Evolutionary conservation across 176 grass and related monocot genomes (phyloP).

Genomic region (Leersia perrieri): DNA sequence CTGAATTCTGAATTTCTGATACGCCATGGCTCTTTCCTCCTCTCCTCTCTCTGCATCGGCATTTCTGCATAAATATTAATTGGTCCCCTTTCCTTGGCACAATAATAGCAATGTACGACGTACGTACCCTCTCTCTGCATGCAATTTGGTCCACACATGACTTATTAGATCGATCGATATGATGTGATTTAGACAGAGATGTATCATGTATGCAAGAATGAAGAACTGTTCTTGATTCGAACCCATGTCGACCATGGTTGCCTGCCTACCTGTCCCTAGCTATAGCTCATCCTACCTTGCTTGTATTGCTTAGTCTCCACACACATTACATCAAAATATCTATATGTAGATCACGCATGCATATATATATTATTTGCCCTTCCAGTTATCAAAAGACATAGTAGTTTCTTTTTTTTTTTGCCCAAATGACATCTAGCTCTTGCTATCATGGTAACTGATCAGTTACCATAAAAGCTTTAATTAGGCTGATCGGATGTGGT

Average conservation of each 20-base stretch:
- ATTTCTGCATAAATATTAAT: not conserved
- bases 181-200: not conserved
- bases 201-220: not conserved
- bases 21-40: not conserved
- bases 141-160: constrained; percentile 9
- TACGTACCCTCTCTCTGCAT: constrained; percentile 8
- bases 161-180: not conserved
- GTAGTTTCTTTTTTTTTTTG: no score
- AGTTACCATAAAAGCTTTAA: not conserved
- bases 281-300: not conserved
- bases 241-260: not conserved
- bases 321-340: not conserved
- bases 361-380: no score
- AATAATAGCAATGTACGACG: constrained; percentile 60
- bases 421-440: not conserved
- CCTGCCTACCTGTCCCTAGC: not conserved
- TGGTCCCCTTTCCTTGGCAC: constrained; percentile 42
- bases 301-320: not conserved
- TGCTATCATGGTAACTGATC: no score
- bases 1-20: not conserved
- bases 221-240: not conserved
- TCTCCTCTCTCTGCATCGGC: not conserved
- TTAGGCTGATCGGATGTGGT: no score
- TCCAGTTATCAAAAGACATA: not conserved
- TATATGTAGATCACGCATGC: no score